Evolutionary conservation across 352 stramenopile genomes (phyloP).

Genomic region (Aphanomyces euteiches): DNA sequence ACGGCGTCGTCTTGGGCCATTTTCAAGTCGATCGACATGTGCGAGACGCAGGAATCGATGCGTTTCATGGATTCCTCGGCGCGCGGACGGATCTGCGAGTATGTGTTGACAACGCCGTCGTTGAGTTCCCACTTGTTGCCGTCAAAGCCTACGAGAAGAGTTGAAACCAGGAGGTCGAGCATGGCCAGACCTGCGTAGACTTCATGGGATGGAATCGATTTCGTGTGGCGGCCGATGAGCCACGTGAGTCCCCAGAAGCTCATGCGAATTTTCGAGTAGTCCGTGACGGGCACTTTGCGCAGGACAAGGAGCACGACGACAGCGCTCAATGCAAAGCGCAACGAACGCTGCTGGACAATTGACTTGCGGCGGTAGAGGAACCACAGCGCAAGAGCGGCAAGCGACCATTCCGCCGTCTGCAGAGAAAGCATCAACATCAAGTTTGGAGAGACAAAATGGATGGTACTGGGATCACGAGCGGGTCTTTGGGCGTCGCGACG

Average conservation of each 20-base stretch:
- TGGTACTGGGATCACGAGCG: constrained; percentile 22
- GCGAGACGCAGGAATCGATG: constrained; percentile 9
- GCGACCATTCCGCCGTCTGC: constrained; percentile 28
- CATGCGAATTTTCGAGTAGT: constrained; percentile 54
- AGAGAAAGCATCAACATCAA: constrained; percentile 31
- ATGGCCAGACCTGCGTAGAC: constrained; percentile 49
- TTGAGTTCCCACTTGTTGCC: constrained; percentile 62
- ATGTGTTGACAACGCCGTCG: constrained; percentile 38
- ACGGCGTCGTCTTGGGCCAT: not conserved
- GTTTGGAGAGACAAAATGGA: not conserved
- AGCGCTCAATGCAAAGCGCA: constrained; percentile 21
- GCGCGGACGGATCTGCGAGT: constrained; percentile 16
- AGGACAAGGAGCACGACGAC: constrained; percentile 36
- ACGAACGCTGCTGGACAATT: constrained; percentile 12
- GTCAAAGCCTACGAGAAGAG: constrained; percentile 42
- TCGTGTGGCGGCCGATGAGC: constrained; percentile 53
- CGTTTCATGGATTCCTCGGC: not conserved
- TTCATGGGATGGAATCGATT: constrained; percentile 39
- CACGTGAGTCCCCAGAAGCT: constrained; percentile 56
- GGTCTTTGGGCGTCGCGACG: constrained; percentile 51
- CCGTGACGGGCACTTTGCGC: constrained; percentile 39
- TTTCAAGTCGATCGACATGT: constrained; percentile 24
- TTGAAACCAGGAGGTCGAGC: too few relatives aligned
- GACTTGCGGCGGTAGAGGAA: constrained; percentile 15
- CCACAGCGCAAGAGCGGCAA: constrained; percentile 27